Base-by-base conservation (phyloP, 371 early-diverging fungal species). In the Basidiobolus meristosporus region DNA sequence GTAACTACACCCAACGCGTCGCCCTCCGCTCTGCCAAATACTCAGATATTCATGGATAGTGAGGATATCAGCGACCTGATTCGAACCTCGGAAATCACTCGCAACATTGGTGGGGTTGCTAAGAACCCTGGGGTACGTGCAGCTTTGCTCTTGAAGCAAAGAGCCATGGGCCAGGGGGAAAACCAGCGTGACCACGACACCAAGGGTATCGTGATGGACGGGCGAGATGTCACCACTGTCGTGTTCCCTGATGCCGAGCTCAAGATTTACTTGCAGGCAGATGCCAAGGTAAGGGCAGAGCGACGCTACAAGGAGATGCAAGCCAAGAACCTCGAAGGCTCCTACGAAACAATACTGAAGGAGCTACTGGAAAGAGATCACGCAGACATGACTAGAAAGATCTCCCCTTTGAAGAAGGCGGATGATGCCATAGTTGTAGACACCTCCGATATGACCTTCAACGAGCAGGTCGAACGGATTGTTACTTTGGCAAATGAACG, bases 161-260 rank as follows among this genome's bases (percentile, higher is more conserved):
- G 74, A 0, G 48, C 41, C 0, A 43, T 62, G 9, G 73, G 70
- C 12, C 51, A 63, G 6, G 41, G 39, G 2, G 45, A 43, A 18
- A 30, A 41, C 4, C 41, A 36, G 18, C 0, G 50, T 58, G 47
- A 40, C 1, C 43, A 48, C 15, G 34, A 43, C 0, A 40, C 62
- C 2, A 46, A 48, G 2, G 87, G 89, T 16, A 56, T 90, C 14
- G 83, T 93, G 6, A 84, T 92, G 77, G 96, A 95, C 54, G 96
- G 96, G 6, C 58, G 96, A 4, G 96, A 93, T 58, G 88, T 91
- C 38, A 92, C 91, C 12, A 83, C 90, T 0, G 72, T 71, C 0
- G 76, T 95, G 2, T 59, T 93, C 28, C 91, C 95, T 0, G 56
- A 82, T 46, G 96, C 96, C 0, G 76, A 89, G 26, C 62, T 93